Conservation (phyloP, 106 monocot species). For the Platanthera guangdongensis region DNA sequence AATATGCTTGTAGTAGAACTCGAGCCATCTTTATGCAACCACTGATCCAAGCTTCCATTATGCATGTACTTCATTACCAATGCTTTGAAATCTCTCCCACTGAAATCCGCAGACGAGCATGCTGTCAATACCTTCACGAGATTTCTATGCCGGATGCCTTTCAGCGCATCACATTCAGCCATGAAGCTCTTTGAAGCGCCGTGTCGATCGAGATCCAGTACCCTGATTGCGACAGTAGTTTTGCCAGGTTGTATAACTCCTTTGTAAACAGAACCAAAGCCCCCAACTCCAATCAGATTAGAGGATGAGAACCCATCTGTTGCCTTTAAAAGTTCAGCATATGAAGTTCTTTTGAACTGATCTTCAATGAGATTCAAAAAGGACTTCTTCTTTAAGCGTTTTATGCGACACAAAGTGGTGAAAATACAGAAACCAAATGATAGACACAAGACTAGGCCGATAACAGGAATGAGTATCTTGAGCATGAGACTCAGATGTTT, state of each 20-base stretch:
- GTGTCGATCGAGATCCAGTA: slow-evolving; percentile 3
- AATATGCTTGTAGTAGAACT: not conserved
- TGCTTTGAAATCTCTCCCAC: slow-evolving; percentile 8
- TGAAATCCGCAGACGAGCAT: slow-evolving; percentile 7
- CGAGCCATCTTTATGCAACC: slow-evolving; percentile 6
- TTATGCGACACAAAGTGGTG: not conserved
- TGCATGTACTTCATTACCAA: slow-evolving; percentile 5
- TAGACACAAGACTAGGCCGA: not conserved
- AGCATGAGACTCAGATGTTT: not conserved
- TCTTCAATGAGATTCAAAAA: not conserved
- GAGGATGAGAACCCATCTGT: slow-evolving; percentile 14
- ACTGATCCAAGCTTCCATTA: slow-evolving; percentile 10
- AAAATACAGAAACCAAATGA: not conserved
- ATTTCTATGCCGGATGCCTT: slow-evolving; percentile 7
- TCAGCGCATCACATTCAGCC: slow-evolving; percentile 8
- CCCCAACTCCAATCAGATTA: slow-evolving; percentile 11
- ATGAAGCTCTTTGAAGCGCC: slow-evolving; percentile 5
- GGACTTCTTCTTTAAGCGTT: not conserved
- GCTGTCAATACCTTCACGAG: slow-evolving; percentile 11
- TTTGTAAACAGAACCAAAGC: slow-evolving; percentile 11
- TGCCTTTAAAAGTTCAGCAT: slow-evolving; percentile 12
- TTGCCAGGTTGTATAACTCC: slow-evolving; percentile 11
- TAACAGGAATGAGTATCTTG: not conserved
- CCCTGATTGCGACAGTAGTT: slow-evolving; percentile 10
- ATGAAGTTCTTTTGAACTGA: slow-evolving; percentile 8